Conservation (phyloP, 345 rosid species). For the Gossypium ekmanianum region DNA sequence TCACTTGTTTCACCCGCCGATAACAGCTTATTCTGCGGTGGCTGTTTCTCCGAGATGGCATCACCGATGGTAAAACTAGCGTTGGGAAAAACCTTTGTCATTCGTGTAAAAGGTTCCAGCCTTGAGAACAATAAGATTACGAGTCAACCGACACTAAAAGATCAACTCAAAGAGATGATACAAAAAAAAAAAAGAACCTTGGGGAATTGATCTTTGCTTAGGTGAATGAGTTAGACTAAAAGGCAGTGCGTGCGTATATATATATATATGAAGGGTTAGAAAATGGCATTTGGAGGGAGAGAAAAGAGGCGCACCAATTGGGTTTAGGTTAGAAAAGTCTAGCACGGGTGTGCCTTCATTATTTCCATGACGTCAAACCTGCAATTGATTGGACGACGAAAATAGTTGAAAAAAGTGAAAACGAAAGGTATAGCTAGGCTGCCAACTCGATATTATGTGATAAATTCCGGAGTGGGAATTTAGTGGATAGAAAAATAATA, state of each 20-base stretch:
- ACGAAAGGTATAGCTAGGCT: not conserved
- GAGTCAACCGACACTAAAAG: not conserved
- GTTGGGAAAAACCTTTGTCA: slow-evolving; percentile 83
- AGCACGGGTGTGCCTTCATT: not conserved
- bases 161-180: not conserved
- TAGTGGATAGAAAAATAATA: no score
- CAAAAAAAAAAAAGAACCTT: not conserved
- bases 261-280: not conserved
- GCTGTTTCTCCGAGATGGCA: not conserved
- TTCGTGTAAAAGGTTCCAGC: slow-evolving; percentile 28
- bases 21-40: not conserved
- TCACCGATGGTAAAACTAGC: slow-evolving; percentile 12
- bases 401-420: slow-evolving; percentile 2
- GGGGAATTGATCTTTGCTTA: not conserved
- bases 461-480: no score
- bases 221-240: not conserved
- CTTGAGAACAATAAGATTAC: not conserved
- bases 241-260: not conserved
- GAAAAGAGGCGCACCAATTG: not conserved
- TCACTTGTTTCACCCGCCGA: slow-evolving; percentile 1
- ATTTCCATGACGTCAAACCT: not conserved
- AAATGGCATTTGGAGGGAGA: not conserved
- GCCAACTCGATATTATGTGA: no score
- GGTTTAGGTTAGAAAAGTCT: not conserved
- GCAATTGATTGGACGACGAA: not conserved